A percentile compares a stretch with the other conserved stretches of the same genome.
These are phyloP conservation scores for Apiotrichum mycotoxinovorans DNA, from an alignment of 1,284 basidiomycete genomes.

Conservation along the genomic window DNA sequence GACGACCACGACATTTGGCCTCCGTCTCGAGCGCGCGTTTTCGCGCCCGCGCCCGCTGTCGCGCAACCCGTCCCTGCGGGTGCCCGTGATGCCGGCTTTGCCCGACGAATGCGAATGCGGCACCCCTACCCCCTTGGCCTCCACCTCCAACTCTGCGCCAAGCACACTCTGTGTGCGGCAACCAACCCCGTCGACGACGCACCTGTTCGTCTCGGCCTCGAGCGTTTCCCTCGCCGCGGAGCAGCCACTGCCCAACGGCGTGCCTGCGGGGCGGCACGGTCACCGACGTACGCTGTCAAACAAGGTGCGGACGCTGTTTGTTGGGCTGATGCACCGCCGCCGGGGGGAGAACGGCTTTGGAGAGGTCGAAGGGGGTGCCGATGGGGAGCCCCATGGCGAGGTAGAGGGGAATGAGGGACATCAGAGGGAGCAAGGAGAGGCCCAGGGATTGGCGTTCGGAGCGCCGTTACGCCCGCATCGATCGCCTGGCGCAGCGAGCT, in stretches of 20 bases:
- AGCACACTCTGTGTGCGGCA: no score
- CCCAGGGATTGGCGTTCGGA: neutral
- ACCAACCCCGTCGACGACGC: no score
- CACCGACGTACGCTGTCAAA: conserved; percentile 27
- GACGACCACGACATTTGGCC: neutral
- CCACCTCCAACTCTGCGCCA: no score
- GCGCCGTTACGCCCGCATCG: conserved; percentile 30
- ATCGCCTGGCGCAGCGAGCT: conserved; percentile 31
- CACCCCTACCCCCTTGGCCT: no score
- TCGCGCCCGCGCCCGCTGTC: neutral
- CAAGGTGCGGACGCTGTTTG: conserved; percentile 29
- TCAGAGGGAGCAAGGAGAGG: neutral
- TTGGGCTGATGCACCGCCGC: conserved; percentile 12
- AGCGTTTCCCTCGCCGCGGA: no score
- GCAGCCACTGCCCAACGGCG: no score
- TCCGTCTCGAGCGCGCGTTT: neutral
- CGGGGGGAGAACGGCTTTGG: neutral
- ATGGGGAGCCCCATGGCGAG: neutral
- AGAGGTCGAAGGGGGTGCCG: neutral
- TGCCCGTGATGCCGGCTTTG: neutral
- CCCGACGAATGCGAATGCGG: neutral
- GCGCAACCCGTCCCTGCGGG: no score
- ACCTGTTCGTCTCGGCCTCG: no score
- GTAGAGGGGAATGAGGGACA: neutral
- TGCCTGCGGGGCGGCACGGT: neutral